Percentiles rank a stretch among this genome's conserved stretches.
These are phyloP conservation scores for Monosporascus sp. DNA, from an alignment of 2,329 filamentous ascomycete species.

Conservation along the genomic window DNA sequence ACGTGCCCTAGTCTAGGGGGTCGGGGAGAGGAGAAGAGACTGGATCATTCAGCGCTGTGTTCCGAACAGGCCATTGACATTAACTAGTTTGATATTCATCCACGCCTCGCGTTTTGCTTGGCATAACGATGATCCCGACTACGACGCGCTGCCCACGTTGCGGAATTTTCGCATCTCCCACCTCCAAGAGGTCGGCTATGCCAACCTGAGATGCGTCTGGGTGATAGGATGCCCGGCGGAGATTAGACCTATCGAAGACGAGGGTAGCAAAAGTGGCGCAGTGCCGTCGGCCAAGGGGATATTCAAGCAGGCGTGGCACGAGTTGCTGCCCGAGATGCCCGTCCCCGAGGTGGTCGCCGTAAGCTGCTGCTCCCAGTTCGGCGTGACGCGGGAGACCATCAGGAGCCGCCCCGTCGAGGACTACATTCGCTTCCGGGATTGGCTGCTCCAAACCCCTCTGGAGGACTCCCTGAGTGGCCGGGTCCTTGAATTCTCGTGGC, in stretches of 20 bases:
- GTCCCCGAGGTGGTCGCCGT: conserved; percentile 47
- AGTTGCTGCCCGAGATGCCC: conserved; percentile 31
- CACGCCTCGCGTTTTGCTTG: conserved; percentile 41
- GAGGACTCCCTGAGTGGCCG: conserved; percentile 52
- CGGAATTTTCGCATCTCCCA: conserved; percentile 42
- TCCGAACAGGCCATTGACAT: too few relatives aligned
- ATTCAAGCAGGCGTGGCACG: conserved; percentile 36
- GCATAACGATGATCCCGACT: conserved; percentile 49
- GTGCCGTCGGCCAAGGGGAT: conserved; percentile 32
- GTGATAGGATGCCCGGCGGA: conserved; percentile 49
- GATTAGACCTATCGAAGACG: conserved; percentile 36
- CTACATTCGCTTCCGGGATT: conserved; percentile 53
- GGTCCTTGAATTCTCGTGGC: conserved; percentile 62
- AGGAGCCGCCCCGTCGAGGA: conserved; percentile 41
- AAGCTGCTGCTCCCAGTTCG: conserved; percentile 64
- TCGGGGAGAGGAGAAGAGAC: too few relatives aligned
- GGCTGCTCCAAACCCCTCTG: conserved; percentile 52
- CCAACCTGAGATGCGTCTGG: conserved; percentile 57
- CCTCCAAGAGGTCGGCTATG: conserved; percentile 50
- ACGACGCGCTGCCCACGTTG: conserved; percentile 49
- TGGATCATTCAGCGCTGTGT: too few relatives aligned
- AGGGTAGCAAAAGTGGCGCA: conserved; percentile 29
- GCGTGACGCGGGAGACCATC: conserved; percentile 50
- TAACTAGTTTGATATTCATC: background rate
- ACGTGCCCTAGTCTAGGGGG: too few relatives aligned